These are phyloP conservation scores for Coniochaeta sp. DNA, from an alignment of 2,329 filamentous ascomycete genomes.

Conservation along the genomic window DNA sequence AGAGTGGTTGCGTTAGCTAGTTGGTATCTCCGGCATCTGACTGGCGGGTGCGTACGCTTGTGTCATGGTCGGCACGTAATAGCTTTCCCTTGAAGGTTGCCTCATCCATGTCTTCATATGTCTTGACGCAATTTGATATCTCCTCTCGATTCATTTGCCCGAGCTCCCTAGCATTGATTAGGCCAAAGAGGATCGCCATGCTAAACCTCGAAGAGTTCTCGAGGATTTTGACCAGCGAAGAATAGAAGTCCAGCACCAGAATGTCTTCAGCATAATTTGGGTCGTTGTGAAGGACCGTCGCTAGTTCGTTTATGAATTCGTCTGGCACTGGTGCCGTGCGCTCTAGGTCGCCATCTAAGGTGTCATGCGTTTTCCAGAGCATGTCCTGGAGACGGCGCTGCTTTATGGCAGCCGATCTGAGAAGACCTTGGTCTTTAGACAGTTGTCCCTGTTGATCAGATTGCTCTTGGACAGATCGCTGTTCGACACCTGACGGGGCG, in stretches of 20 bases:
- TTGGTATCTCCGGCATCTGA: background rate
- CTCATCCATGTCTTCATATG: background rate
- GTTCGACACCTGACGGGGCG: background rate
- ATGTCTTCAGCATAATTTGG: background rate
- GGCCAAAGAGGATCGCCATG: background rate
- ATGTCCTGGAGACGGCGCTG: background rate
- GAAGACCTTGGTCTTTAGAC: background rate
- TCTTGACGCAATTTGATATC: background rate
- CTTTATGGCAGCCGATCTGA: background rate
- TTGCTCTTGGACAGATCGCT: background rate
- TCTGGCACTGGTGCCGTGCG: background rate
- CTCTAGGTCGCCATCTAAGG: background rate
- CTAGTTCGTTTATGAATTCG: background rate
- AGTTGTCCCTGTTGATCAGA: background rate
- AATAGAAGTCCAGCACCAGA: background rate
- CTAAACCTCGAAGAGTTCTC: background rate
- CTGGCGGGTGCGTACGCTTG: background rate
- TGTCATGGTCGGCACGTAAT: background rate
- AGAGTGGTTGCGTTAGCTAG: background rate
- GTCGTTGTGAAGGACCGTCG: background rate
- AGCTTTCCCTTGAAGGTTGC: background rate
- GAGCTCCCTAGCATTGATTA: background rate
- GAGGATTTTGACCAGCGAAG: background rate
- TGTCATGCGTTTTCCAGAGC: background rate
- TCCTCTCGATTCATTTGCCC: background rate